Evolutionary conservation across 1,139 yeast species (phyloP), one percentile per base, ranked within the genome.

Genomic region (Geotrichum histeridarum): DNA sequence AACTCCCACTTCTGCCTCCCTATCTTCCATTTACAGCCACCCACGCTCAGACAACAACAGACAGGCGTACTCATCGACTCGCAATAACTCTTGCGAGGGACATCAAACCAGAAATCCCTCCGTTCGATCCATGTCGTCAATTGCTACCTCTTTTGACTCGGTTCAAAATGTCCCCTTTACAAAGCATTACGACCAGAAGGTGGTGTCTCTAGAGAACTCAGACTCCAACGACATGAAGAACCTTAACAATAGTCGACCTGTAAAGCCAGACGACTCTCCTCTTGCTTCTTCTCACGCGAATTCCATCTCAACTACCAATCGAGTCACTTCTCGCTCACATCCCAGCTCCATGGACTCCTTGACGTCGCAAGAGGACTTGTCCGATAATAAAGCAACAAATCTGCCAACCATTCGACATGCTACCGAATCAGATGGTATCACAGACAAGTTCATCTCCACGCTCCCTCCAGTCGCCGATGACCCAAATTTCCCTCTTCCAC

Each of bases 111-210:
- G 51, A 31, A 48, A 38, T 36, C 18, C 51, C 12, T 50, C 45
- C 36, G 35, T 33, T 9, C 54, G 57, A 37, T 60, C 61, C 50
- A 60, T 60, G 62, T 57, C 60, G 30, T 59, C 60, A n/a, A 45
- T 57, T 27, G 61, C 62, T 35, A 57, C 61, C 37, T 59, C 61
- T 32, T 50, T 57, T 11, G 60, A 59, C 42, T 58, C 60, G 31
- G 53, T 52, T 35, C 52, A 35, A 7, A 41, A 46, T 46, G 39
- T 50, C 32, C 36, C 44, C 44, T 12, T 14, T 15, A 8, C 43
- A 35, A 30, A 36, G 12, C 33, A 5, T 15, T 30, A 35, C 18
- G 17, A 18, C 8, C 12, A 22, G 15, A 15, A 11, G 32, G 22
- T n/a, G 11, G 8, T 14, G 17, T 11, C 30, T 17, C 17, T 17